These are phyloP conservation scores for Penicillium sp. DNA, from an alignment of 2,329 filamentous ascomycete species.

Conservation along the genomic window DNA sequence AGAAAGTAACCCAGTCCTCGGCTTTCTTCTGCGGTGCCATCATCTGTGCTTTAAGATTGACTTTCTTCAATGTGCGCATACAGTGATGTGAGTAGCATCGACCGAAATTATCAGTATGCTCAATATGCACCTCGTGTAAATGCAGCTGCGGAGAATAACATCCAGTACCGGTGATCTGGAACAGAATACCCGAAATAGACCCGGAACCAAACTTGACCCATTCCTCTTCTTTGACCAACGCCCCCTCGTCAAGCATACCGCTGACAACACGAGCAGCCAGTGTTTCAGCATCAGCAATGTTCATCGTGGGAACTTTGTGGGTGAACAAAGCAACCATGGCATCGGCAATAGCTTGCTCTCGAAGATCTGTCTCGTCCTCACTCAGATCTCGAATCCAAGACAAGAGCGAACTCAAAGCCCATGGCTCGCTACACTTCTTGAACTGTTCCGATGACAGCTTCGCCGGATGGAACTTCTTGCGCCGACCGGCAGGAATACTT, in stretches of 20 bases:
- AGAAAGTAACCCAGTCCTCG: constrained; percentile 87
- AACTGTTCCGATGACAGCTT: constrained; percentile 81
- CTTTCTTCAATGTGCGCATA: constrained; percentile 89
- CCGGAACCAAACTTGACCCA: constrained; percentile 91
- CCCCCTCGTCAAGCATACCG: constrained; percentile 75
- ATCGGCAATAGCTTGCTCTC: constrained; percentile 79
- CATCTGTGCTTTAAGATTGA: constrained; percentile 75
- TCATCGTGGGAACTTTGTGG: constrained; percentile 96
- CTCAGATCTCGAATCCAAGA: constrained; percentile 85
- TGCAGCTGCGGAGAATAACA: constrained; percentile 89
- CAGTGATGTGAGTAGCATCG: constrained; percentile 94
- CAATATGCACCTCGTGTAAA: constrained; percentile 66
- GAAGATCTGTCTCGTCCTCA: constrained; percentile 85
- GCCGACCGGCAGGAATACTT: constrained; percentile 73
- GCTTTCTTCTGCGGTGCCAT: constrained; percentile 67
- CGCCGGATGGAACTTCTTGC: constrained; percentile 79
- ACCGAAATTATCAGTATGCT: constrained; percentile 59
- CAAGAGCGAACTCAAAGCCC: constrained; percentile 87
- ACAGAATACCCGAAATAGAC: constrained; percentile 82
- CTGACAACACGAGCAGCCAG: constrained; percentile 74
- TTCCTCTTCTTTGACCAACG: constrained; percentile 85
- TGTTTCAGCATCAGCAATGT: constrained; percentile 91
- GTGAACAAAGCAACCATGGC: constrained; percentile 87
- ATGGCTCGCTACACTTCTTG: constrained; percentile 81
- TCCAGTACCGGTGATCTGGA: constrained; percentile 85